Base-by-base conservation (phyloP, 345 rosid genomes). In the Citrus inodora region DNA sequence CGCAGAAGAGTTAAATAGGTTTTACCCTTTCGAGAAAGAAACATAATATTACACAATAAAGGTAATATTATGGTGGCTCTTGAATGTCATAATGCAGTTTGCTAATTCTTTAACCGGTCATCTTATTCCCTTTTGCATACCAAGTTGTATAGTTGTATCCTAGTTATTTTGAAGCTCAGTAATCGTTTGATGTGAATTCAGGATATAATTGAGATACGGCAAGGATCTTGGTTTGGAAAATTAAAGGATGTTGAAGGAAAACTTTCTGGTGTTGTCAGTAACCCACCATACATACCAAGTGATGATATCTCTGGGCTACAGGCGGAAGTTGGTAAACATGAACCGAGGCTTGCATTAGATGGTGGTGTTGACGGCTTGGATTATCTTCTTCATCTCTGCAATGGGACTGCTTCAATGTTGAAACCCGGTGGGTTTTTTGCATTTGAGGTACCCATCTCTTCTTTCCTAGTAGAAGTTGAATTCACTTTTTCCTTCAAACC, bases 201-300 rank as follows among this genome's bases (percentile, higher is more conserved):
- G 96, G 90, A 84, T 67, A 66, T 78, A 77, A 56, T 94, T 69
- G 95, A 89, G 81, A 81, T 94, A 46, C 86, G 89, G 61, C 82
- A 89, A 87, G 98, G 99, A 55, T 92, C 92, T 79, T 95, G 98
- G 97, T 89, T 90, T 82, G 93, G 89, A 73, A 93, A 97, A 21
- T 77, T 95, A 77, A 87, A 84, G 78, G 93, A 87, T 68, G 35
- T 91, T 33, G 84, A 89, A 82, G 97, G 94, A 70, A 82, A 89
- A 69, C 87, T 96, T 76, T 87, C 89, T 37, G 99, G 98, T 75
- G 4, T 94, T 78, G 88, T 94, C 75, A 92, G 99, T 81, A 96
- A 96, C 69, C 97, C 97, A 37, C 98, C 99, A 6, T 96, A 94
- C 82, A 89, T 94, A 84, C 99, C 99, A 0, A 91, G 92, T 73